phyloP scores from a whole-genome alignment of 805 yeast genomes.

The Candida germanica region DNA sequence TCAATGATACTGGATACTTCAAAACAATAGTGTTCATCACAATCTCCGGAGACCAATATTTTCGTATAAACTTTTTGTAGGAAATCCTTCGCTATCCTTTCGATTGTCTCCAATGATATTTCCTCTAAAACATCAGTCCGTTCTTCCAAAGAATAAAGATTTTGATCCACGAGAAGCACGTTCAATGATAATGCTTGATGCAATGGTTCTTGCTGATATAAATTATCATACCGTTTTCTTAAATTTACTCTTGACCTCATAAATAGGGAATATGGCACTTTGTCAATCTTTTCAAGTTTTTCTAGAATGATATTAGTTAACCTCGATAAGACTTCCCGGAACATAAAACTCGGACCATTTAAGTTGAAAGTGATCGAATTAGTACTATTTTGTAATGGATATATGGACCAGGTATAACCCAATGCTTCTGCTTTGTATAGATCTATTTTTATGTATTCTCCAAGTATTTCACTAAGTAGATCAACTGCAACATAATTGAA shows the following conservation, averaged over 20 bases:
- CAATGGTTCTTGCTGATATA: conserved; percentile 44
- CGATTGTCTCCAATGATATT: conserved; percentile 30
- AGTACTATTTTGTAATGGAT: conserved; percentile 53
- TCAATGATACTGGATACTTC: conserved; percentile 5
- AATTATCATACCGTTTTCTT: conserved; percentile 44
- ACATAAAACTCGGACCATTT: conserved; percentile 49
- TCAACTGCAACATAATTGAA: conserved; percentile 48
- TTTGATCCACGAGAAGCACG: conserved; percentile 52
- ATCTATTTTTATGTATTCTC: conserved; percentile 31
- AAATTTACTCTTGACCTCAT: conserved; percentile 45
- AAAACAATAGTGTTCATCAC: background rate
- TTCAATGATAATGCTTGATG: conserved; percentile 49
- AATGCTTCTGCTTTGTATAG: conserved; percentile 55
- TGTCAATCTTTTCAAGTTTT: conserved; percentile 11
- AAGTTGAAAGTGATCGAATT: conserved; percentile 51
- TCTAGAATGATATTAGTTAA: conserved; percentile 31
- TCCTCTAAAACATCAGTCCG: conserved; percentile 56
- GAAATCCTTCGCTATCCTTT: conserved; percentile 1
- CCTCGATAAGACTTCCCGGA: conserved; percentile 27
- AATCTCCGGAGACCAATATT: conserved; percentile 11
- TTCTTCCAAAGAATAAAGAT: conserved; percentile 52
- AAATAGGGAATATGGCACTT: conserved; percentile 32
- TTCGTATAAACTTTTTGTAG: conserved; percentile 4
- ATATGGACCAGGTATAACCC: conserved; percentile 56
- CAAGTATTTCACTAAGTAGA: conserved; percentile 48